phyloP scores from a whole-genome alignment of 2,329 filamentous ascomycete genomes.

The Sporothrix humicola region DNA sequence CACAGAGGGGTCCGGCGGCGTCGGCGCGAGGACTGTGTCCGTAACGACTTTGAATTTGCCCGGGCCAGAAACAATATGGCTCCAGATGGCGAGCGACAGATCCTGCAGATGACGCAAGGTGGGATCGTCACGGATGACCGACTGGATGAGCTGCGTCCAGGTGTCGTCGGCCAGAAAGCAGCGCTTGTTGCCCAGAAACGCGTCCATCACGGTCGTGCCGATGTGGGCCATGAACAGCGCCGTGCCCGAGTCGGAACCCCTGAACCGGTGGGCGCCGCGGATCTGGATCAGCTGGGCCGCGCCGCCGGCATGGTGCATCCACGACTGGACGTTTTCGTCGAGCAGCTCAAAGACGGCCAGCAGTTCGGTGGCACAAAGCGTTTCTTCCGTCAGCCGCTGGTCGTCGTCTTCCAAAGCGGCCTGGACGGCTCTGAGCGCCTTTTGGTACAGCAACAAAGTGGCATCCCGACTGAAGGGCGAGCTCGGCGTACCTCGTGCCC shows the following conservation, averaged over 20 bases:
- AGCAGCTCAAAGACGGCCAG: constrained; percentile 23
- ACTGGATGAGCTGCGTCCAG: neutral
- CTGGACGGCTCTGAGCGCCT: constrained; percentile 7
- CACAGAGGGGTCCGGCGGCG: neutral
- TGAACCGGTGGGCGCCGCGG: constrained; percentile 2
- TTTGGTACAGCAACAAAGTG: neutral
- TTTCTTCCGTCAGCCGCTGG: constrained; percentile 19
- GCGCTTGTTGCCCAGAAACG: constrained; percentile 20
- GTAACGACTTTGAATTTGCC: constrained; percentile 8
- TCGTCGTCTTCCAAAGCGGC: constrained; percentile 4
- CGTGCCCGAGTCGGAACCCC: neutral
- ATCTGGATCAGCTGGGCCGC: constrained; percentile 11
- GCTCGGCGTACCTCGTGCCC: neutral
- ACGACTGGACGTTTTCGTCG: constrained; percentile 16
- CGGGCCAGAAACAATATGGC: constrained; percentile 11
- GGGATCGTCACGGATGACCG: neutral
- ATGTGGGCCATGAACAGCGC: constrained; percentile 21
- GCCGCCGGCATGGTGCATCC: constrained; percentile 24
- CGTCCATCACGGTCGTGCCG: constrained; percentile 14
- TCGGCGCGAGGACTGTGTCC: neutral
- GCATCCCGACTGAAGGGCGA: neutral
- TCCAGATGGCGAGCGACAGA: constrained; percentile 7
- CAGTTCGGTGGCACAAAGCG: constrained; percentile 15
- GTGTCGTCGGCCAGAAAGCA: constrained; percentile 13
- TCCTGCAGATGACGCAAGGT: neutral